These are phyloP conservation scores for Populus nigra DNA, from an alignment of 345 rosid genomes.

Conservation along the genomic window DNA sequence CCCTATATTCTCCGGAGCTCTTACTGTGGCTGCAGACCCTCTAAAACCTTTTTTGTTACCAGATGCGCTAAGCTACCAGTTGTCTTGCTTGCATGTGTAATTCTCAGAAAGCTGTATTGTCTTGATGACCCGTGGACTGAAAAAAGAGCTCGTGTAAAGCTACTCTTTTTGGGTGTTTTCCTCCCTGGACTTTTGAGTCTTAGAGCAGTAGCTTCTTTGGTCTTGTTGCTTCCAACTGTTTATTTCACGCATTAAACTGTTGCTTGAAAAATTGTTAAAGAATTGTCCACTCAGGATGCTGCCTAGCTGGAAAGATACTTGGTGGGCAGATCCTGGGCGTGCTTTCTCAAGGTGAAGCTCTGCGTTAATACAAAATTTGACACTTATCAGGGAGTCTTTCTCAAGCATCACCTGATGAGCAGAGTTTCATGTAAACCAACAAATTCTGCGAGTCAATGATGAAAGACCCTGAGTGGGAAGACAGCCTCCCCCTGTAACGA, in stretches of 20 bases:
- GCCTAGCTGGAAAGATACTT: neutral
- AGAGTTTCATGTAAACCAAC: neutral
- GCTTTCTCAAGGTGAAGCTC: neutral
- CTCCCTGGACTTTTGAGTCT: neutral
- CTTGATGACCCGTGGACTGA: neutral
- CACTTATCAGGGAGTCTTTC: neutral
- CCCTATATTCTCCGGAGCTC: neutral
- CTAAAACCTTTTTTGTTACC: slow-evolving; percentile 1
- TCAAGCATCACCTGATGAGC: neutral
- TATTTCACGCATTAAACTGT: neutral
- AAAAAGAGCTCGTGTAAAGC: neutral
- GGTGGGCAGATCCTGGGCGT: neutral
- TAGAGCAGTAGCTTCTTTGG: neutral
- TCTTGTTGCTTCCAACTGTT: neutral
- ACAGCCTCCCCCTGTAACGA: neutral
- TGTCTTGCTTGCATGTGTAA: slow-evolving; percentile 8
- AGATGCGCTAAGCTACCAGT: neutral
- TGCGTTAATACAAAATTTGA: neutral
- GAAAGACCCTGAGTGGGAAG: neutral
- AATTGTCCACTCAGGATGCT: neutral
- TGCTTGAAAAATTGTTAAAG: neutral
- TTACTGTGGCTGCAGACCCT: slow-evolving; percentile 6
- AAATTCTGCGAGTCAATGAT: neutral
- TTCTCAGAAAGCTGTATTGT: neutral
- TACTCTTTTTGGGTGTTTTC: neutral